Conservation (phyloP, 2,329 filamentous ascomycete species). For the Beauveria scarabaeidicola region DNA sequence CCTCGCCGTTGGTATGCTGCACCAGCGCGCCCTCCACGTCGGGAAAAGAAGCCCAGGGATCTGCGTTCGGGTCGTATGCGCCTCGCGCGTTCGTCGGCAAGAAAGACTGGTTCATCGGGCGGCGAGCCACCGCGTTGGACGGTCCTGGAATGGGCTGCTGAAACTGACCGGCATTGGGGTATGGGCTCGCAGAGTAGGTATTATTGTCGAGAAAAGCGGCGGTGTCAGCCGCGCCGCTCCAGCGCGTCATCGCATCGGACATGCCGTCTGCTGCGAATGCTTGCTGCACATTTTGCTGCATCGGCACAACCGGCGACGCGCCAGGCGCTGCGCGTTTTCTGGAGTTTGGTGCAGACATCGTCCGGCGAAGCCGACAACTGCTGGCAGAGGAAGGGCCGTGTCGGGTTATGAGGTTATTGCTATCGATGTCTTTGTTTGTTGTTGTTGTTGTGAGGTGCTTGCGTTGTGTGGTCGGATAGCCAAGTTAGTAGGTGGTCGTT, state of each 20-base stretch:
- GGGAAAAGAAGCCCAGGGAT: conserved; percentile 34
- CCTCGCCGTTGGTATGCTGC: conserved; percentile 27
- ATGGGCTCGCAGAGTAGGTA: conserved; percentile 27
- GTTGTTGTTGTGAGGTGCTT: neutral
- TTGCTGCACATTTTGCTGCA: conserved; percentile 42
- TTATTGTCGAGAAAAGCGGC: conserved; percentile 29
- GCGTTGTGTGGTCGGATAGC: neutral
- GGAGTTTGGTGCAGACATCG: conserved; percentile 42
- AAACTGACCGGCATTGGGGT: conserved; percentile 27
- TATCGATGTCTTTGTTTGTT: neutral
- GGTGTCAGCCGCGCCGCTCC: conserved; percentile 33
- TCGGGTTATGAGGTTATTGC: neutral
- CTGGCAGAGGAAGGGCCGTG: neutral
- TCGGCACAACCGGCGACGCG: conserved; percentile 52
- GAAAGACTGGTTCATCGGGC: conserved; percentile 43
- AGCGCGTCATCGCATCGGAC: conserved; percentile 39
- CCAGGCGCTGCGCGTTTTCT: conserved; percentile 71
- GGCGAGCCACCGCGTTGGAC: conserved; percentile 44
- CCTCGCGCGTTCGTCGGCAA: conserved; percentile 33
- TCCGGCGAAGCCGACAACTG: neutral
- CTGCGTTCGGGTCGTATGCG: conserved; percentile 30
- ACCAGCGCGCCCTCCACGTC: conserved; percentile 31
- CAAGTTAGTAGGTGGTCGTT: neutral
- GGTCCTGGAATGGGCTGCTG: conserved; percentile 25
- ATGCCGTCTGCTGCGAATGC: conserved; percentile 37